Evolutionary conservation across 2,329 filamentous ascomycete genomes (phyloP), one percentile per base, ranked within the genome.

Genomic region (Cladosporium colombiae): DNA sequence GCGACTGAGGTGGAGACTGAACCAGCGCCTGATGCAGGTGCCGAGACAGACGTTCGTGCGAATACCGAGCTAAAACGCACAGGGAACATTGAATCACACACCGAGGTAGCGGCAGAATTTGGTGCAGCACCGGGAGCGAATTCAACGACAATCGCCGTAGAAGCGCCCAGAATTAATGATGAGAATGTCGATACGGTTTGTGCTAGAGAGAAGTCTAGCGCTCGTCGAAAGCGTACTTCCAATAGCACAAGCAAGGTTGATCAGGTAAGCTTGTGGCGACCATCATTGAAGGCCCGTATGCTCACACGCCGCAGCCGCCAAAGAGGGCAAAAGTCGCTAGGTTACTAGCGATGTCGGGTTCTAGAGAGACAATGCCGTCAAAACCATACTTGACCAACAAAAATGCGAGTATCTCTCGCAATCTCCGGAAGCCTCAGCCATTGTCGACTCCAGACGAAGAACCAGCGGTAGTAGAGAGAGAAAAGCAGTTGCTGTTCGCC

Each of bases 21-120:
- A 56, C 27, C 25, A 56, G 53, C 31, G 29, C 53, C 53, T 56
- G 53, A 56, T 56, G 29, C 53, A 56, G 13, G 53, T 56, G 53
- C 18, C 37, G 27, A 56, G 53, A 56, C 53, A 2, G 53, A 56
- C 53, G 53, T 56, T 56, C 29, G 37, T 56, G 53, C 53, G 27
- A 29, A 56, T 56, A n/a, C 53, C 37, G 53, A 56, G 53, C 53
- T 14, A 56, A 56, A 56, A 56, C 53, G 53, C 16, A 29, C 53
- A 56, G 53, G 53, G 53, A 56, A 56, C 29, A 56, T 56, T 56
- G 53, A 29, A 56, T 56, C 53, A 56, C 53, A 56, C 29, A 7
- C 27, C 53, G 21, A 35, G 53, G 53, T 29, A 56, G 53, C 53
- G 18, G 53, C 29, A 56, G 29, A 33, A 18, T 21, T 56, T 29